Evolutionary conservation across 108 stramenopile species (phyloP).

Genomic region (Conticribra guillardii): DNA sequence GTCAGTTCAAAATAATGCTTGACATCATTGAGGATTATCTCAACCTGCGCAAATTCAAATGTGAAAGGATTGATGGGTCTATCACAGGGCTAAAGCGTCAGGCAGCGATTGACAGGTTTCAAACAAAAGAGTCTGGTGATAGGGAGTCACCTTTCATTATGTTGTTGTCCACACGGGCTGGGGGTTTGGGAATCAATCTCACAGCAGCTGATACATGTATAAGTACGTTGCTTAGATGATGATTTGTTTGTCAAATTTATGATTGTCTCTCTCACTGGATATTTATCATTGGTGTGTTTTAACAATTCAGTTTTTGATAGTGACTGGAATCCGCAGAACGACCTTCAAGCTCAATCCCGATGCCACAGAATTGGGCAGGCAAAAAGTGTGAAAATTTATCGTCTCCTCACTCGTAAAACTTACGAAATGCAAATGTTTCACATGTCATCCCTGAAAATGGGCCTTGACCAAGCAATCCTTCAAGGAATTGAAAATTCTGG

Average conservation of each 20-base stretch:
- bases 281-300: too few species aligned
- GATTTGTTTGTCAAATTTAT: too few species aligned
- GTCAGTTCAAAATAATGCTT: conserved; percentile 98
- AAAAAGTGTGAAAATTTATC: conserved; percentile 85
- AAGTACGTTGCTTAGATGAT: too few species aligned
- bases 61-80: conserved; percentile 95
- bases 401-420: conserved; percentile 94
- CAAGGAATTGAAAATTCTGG: conserved; percentile 80
- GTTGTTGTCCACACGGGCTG: conserved; percentile 95
- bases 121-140: conserved; percentile 60
- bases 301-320: conserved; percentile 95
- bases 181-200: conserved; percentile 96
- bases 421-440: conserved; percentile 98
- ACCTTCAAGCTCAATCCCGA: conserved; percentile 95
- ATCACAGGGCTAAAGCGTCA: conserved; percentile 93
- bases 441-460: conserved; percentile 96
- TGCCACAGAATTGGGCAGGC: conserved; percentile 99
- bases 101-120: conserved; percentile 94
- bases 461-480: conserved; percentile 98
- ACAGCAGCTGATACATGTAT: conserved; percentile 93
- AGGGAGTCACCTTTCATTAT: conserved; percentile 90
- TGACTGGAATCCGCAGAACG: conserved; percentile 99
- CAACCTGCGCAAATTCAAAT: conserved; percentile 60
- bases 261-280: too few species aligned
- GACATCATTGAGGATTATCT: conserved; percentile 98